Evolutionary conservation across 345 rosid genomes (phyloP).

Genomic region (Rhizophora mangle): DNA sequence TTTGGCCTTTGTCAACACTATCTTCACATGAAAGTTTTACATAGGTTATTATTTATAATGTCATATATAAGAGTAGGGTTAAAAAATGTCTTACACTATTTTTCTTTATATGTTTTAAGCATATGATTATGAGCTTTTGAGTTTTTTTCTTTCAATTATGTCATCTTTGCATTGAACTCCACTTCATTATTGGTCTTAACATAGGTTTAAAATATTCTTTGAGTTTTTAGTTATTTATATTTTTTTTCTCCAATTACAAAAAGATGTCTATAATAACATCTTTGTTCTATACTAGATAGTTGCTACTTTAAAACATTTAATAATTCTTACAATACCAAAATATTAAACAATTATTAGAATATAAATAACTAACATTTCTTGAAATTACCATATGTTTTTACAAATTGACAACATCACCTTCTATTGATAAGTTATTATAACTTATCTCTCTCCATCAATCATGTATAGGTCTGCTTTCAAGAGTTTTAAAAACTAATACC

Average conservation of each 20-base stretch:
- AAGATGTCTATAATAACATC: background rate
- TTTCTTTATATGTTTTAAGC: background rate
- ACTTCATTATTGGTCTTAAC: background rate
- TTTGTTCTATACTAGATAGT: background rate
- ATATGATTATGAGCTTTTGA: background rate
- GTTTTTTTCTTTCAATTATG: slow-evolving; percentile 16
- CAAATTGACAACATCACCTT: background rate
- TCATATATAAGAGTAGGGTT: background rate
- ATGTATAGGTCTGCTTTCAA: background rate
- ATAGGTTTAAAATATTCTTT: background rate
- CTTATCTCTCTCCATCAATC: background rate
- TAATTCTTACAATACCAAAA: background rate
- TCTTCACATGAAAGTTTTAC: background rate
- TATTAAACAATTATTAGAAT: background rate
- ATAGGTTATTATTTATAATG: background rate
- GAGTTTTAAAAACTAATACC: background rate
- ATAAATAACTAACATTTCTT: background rate
- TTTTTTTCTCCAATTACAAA: background rate
- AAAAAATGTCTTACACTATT: background rate
- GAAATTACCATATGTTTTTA: background rate
- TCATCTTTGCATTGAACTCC: slow-evolving; percentile 73
- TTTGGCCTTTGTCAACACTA: background rate
- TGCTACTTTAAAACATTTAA: background rate
- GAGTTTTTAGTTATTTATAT: background rate
- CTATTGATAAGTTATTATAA: background rate